phyloP scores from a whole-genome alignment of 2,329 filamentous ascomycete genomes.

The Ascochyta koolunga region DNA sequence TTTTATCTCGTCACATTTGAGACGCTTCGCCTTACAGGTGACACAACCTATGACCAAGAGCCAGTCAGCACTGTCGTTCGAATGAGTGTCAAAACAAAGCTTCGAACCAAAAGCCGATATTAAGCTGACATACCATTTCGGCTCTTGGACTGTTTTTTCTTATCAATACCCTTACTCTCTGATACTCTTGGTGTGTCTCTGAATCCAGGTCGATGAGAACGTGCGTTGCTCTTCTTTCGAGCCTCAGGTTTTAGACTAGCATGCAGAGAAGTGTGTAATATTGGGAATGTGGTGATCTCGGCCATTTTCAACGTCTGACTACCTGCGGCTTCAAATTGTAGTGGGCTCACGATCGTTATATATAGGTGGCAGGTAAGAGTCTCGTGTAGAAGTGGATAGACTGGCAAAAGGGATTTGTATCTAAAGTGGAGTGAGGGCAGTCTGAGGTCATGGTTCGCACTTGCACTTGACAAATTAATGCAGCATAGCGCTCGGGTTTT shows the following conservation, averaged over 20 bases:
- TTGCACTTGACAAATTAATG: conserved; percentile 7
- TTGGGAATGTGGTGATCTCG: neutral
- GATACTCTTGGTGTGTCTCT: conserved; percentile 31
- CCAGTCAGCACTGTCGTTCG: conserved; percentile 22
- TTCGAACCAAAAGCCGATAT: neutral
- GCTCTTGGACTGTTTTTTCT: conserved; percentile 76
- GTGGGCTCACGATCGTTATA: conserved; percentile 4
- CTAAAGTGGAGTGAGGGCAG: conserved; percentile 9
- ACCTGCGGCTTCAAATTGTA: conserved; percentile 18
- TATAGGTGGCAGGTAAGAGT: conserved; percentile 2
- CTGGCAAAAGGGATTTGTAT: conserved; percentile 2
- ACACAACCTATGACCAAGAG: conserved; percentile 62
- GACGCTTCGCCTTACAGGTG: conserved; percentile 74
- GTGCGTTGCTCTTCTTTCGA: neutral
- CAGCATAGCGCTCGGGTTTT: conserved; percentile 5
- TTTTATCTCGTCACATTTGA: conserved; percentile 77
- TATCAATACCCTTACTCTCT: conserved; percentile 53
- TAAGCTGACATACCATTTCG: conserved; percentile 67
- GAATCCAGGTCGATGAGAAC: conserved; percentile 25
- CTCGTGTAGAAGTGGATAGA: conserved; percentile 12
- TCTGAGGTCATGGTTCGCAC: neutral
- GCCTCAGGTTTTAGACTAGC: neutral
- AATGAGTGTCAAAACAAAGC: neutral
- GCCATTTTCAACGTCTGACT: conserved; percentile 31
- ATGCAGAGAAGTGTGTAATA: conserved; percentile 16